Evolutionary conservation across 139 green algal species (phyloP), one percentile per base, ranked within the genome.

Genomic region (Zygnema circumcarinatum): DNA sequence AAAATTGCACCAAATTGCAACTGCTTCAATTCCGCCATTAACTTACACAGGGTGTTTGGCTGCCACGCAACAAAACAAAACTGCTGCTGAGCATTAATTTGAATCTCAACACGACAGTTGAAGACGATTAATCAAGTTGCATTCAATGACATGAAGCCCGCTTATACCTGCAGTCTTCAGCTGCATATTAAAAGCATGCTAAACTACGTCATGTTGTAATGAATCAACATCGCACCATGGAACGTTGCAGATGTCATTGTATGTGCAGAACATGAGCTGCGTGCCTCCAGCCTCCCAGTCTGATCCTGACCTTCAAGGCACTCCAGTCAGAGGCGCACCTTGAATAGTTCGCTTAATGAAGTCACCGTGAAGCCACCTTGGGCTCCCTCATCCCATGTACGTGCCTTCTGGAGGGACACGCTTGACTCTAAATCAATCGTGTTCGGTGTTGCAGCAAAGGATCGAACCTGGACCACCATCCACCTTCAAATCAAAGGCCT

Each of bases 341-440:
- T 84, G 69, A 88, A 88, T 38, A 88, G 25, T 32, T 88, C 83
- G 33, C 25, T 29, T 2, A 88, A 31, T n/a, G 83, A 86, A 31
- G 83, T 76, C 16, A 40, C 83, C 35, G 83, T 47, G 7, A 88
- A 88, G 38, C 33, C 56, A 25, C 39, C 42, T 3, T 53, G 35
- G 25, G 80, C 73, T 54, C 83, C 83, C 29, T 88, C 83, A 3
- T 88, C 83, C 83, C 83, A 88, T 36, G 83, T 79, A 39, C 83
- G 83, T 31, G 83, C 83, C 69, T 88, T 88, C 47, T 62, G 47
- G 16, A 62, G 47, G 47, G 7, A 25, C 47, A 62, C 47, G 16
- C 7, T 25, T 25, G 47, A 62, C 16, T 16, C 47, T 62, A 62
- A 62, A 62, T 62, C 47, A 16, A 62, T 62, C 16, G 7, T 62